Conservation (phyloP, 768 basidiomycete genomes). For the Saitozyma sp. region DNA sequence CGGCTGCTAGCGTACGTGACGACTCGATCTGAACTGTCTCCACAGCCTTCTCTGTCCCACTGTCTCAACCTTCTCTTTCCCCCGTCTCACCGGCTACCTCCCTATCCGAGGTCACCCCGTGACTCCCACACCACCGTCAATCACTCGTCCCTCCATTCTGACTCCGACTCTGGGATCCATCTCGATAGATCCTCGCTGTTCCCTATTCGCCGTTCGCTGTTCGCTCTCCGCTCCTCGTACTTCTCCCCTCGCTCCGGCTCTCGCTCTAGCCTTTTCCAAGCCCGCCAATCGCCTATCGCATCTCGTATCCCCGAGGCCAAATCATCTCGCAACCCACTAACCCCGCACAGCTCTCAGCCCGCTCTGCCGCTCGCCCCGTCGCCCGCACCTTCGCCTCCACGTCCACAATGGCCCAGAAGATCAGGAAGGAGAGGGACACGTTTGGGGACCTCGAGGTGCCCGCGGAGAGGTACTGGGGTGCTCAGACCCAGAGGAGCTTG, state of each 20-base stretch:
- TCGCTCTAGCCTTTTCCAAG: slow-evolving; percentile 1
- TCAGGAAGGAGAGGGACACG: slow-evolving; percentile 82
- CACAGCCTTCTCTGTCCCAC: too few species aligned
- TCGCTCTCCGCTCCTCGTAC: background rate
- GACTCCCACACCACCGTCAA: background rate
- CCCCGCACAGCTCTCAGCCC: background rate
- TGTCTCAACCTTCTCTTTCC: background rate
- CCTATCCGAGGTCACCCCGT: background rate
- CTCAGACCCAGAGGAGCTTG: slow-evolving; percentile 94
- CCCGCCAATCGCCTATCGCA: slow-evolving; percentile 18
- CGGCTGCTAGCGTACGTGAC: background rate
- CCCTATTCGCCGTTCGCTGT: background rate
- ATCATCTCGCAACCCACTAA: background rate
- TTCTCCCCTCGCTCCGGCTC: slow-evolving; percentile 2
- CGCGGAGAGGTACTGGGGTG: slow-evolving; percentile 90
- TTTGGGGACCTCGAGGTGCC: slow-evolving; percentile 93
- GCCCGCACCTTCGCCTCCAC: slow-evolving; percentile 23
- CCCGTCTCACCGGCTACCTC: background rate
- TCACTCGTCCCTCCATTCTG: background rate
- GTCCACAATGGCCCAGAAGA: slow-evolving; percentile 48
- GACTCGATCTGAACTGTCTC: too few species aligned
- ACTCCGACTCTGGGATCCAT: background rate
- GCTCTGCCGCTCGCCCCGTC: slow-evolving; percentile 1
- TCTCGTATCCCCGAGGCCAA: slow-evolving; percentile 3
- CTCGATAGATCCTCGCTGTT: background rate